Conservation (phyloP, 345 rosid genomes). For the Pugionium dolabratum region DNA sequence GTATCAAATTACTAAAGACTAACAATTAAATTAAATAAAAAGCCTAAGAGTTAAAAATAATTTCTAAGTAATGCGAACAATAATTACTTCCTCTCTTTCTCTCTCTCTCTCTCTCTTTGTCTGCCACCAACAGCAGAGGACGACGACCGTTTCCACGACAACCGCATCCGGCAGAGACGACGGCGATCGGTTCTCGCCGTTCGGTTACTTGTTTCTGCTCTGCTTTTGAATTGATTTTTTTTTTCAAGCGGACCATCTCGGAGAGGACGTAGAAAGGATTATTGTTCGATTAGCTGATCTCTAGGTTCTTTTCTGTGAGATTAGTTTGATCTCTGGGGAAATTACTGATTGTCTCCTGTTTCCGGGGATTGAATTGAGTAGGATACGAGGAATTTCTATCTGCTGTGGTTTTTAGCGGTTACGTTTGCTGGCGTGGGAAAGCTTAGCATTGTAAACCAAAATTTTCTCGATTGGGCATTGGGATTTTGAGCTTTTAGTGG, state of each 20-base stretch:
- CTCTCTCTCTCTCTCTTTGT: constrained; percentile 34
- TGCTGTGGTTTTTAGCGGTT: constrained; percentile 21
- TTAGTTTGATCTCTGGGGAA: constrained; percentile 26
- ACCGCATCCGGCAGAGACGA: constrained; percentile 31
- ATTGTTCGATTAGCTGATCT: constrained; percentile 36
- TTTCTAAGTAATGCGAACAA: constrained; percentile 34
- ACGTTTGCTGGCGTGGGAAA: constrained; percentile 31
- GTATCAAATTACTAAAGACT: not conserved
- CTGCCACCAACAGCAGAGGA: constrained; percentile 41
- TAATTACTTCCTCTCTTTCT: constrained; percentile 29
- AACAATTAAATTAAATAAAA: constrained; percentile 23
- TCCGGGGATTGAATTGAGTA: constrained; percentile 27
- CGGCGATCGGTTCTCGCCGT: constrained; percentile 32
- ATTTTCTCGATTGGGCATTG: constrained; percentile 17
- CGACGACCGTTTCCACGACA: constrained; percentile 42
- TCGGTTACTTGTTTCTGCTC: constrained; percentile 23
- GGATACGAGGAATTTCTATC: constrained; percentile 24
- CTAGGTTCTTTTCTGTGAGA: constrained; percentile 32
- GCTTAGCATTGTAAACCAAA: constrained; percentile 27
- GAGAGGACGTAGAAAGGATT: constrained; percentile 26
- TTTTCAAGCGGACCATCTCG: not conserved
- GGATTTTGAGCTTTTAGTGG: constrained; percentile 26
- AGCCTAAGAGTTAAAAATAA: constrained; percentile 16
- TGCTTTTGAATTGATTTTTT: not conserved
- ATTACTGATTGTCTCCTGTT: constrained; percentile 27